These are phyloP conservation scores for Hyparrhenia diplandra DNA, from an alignment of 176 grass and related monocot genomes.

Conservation along the genomic window DNA sequence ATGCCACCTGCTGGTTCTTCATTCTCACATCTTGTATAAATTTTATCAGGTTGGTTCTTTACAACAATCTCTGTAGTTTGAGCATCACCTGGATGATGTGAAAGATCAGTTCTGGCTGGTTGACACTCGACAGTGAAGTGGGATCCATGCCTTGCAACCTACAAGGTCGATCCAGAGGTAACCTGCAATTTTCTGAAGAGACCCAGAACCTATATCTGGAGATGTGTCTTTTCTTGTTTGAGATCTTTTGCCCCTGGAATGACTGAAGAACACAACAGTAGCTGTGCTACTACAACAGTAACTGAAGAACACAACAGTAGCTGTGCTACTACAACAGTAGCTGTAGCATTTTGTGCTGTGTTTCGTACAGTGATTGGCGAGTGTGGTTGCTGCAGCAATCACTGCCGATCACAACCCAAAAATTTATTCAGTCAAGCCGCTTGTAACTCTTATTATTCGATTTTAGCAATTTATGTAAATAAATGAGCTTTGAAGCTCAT, in stretches of 20 bases:
- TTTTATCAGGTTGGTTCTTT: conserved; percentile 43
- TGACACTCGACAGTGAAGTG: conserved; percentile 2
- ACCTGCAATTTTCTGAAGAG: conserved; percentile 4
- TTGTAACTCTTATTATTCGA: not conserved
- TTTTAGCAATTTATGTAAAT: not conserved
- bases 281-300: too few relatives aligned
- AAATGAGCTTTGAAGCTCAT: not conserved
- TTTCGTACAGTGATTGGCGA: too few relatives aligned
- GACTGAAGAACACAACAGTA: not conserved
- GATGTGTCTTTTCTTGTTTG: not conserved
- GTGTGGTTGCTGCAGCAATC: not conserved
- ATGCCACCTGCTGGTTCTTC: not conserved
- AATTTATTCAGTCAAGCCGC: not conserved
- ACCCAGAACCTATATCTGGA: not conserved
- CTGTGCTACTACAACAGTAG: not conserved
- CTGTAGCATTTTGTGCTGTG: not conserved
- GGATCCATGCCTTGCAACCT: conserved; percentile 37
- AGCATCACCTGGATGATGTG: conserved; percentile 31
- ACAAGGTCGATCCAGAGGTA: conserved; percentile 41
- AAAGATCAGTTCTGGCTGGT: conserved; percentile 18
- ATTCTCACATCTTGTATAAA: not conserved
- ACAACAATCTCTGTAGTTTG: conserved; percentile 38
- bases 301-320: too few relatives aligned
- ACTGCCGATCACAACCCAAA: not conserved
- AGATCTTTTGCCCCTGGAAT: not conserved